These are phyloP conservation scores for Hymenoscyphus scutula DNA, from an alignment of 2,329 filamentous ascomycete species.

Conservation along the genomic window DNA sequence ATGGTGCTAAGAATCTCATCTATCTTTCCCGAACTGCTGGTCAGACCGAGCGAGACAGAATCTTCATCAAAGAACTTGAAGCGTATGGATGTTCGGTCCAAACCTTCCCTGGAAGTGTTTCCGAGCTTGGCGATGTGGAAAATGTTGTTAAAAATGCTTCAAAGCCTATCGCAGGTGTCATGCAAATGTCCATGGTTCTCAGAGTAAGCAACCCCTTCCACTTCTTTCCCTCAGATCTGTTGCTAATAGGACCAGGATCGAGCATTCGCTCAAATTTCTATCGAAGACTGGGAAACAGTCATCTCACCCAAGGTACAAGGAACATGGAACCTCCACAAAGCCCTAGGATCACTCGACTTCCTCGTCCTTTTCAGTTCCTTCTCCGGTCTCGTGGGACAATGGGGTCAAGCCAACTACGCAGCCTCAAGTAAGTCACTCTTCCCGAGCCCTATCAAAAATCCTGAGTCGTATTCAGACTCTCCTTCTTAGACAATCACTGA, in stretches of 20 bases:
- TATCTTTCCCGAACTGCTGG: slow-evolving; percentile 39
- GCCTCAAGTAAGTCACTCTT: no score
- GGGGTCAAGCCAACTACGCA: slow-evolving; percentile 29
- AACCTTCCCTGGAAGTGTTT: slow-evolving; percentile 20
- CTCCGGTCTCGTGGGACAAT: background rate
- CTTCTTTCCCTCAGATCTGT: background rate
- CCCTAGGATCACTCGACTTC: slow-evolving; percentile 37
- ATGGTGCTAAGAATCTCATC: slow-evolving; percentile 41
- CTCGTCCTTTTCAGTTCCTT: slow-evolving; percentile 32
- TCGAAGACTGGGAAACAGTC: slow-evolving; percentile 37
- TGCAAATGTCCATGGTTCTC: slow-evolving; percentile 36
- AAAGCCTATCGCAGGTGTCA: slow-evolving; percentile 25
- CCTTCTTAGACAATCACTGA: no score
- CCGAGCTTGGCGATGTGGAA: slow-evolving; percentile 13
- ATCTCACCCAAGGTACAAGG: slow-evolving; percentile 37
- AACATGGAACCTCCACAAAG: slow-evolving; percentile 23
- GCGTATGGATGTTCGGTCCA: slow-evolving; percentile 19
- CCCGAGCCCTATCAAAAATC: no score
- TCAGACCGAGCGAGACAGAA: slow-evolving; percentile 24
- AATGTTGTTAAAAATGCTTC: slow-evolving; percentile 6
- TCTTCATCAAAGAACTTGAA: slow-evolving; percentile 22
- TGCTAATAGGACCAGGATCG: slow-evolving; percentile 7
- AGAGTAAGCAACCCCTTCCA: slow-evolving; percentile 7
- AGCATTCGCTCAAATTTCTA: slow-evolving; percentile 39
- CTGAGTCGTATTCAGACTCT: no score